phyloP scores from a whole-genome alignment of 495 filamentous ascomycete genomes.

The Penicillium silybi region DNA sequence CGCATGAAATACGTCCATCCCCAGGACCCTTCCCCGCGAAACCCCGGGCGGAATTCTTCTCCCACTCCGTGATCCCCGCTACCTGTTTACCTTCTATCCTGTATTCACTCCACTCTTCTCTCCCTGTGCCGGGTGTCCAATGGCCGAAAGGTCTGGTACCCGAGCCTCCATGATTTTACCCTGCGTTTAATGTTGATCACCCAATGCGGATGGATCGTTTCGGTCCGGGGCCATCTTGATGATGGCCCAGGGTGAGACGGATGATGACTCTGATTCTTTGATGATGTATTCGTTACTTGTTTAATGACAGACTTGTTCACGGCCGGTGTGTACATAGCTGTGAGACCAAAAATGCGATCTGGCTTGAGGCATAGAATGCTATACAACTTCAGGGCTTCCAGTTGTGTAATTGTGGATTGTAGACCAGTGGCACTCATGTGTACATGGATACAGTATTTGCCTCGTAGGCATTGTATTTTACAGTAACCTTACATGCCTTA shows the following conservation, averaged over 20 bases:
- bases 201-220: not conserved
- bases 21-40: constrained; percentile 23
- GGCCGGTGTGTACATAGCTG: constrained; percentile 16
- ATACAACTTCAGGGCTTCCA: not conserved
- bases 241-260: constrained; percentile 14
- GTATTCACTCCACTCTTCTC: not conserved
- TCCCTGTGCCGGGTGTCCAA: not conserved
- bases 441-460: too few species aligned
- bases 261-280: constrained; percentile 21
- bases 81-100: not conserved
- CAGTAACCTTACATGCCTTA: not conserved
- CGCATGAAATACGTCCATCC: constrained; percentile 49
- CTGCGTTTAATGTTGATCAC: constrained; percentile 8
- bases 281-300: constrained; percentile 21
- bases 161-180: not conserved
- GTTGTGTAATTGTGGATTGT: too few species aligned
- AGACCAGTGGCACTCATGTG: too few species aligned
- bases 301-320: constrained; percentile 17
- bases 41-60: constrained; percentile 20
- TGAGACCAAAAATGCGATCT: constrained; percentile 8
- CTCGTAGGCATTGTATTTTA: too few species aligned
- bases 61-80: not conserved
- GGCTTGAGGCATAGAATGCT: constrained; percentile 5
- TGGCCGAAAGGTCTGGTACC: not conserved
- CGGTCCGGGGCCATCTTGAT: constrained; percentile 15